These are phyloP conservation scores for Boletus rufocinnamomeus DNA, from an alignment of 768 basidiomycete genomes.

Conservation along the genomic window DNA sequence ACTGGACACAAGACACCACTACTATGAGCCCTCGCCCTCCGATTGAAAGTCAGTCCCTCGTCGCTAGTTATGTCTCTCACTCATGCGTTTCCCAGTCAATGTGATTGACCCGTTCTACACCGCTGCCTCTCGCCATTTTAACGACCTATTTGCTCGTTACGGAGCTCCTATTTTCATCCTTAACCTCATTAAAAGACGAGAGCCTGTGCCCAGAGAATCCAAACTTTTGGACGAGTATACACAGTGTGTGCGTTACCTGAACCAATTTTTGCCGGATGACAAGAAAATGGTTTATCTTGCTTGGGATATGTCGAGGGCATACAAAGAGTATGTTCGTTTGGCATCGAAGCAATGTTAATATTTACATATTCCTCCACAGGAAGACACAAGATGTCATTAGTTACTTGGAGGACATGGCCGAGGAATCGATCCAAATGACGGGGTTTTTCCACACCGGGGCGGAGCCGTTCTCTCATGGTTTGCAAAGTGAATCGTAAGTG, in stretches of 20 bases:
- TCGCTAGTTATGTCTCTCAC: conserved; percentile 2
- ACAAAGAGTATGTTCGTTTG: conserved; percentile 73
- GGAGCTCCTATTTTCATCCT: conserved; percentile 88
- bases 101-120: conserved; percentile 95
- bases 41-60: conserved; percentile 76
- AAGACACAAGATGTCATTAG: conserved; percentile 96
- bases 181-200: conserved; percentile 89
- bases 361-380: conserved; percentile 41
- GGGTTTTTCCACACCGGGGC: conserved; percentile 95
- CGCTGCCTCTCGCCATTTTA: conserved; percentile 91
- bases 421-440: conserved; percentile 88
- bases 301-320: conserved; percentile 96
- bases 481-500: conserved; percentile 45
- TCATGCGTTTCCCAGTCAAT: conserved; percentile 57
- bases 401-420: conserved; percentile 91
- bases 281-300: conserved; percentile 90
- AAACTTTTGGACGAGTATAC: conserved; percentile 90
- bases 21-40: conserved; percentile 92
- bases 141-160: conserved; percentile 86
- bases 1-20: conserved; percentile 94
- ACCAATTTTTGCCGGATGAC: conserved; percentile 87
- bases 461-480: conserved; percentile 75
- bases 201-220: conserved; percentile 80
- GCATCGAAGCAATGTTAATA: background rate
- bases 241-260: conserved; percentile 89